Evolutionary conservation across 1,284 basidiomycete genomes (phyloP).

Genomic region (Malassezia psittaci): DNA sequence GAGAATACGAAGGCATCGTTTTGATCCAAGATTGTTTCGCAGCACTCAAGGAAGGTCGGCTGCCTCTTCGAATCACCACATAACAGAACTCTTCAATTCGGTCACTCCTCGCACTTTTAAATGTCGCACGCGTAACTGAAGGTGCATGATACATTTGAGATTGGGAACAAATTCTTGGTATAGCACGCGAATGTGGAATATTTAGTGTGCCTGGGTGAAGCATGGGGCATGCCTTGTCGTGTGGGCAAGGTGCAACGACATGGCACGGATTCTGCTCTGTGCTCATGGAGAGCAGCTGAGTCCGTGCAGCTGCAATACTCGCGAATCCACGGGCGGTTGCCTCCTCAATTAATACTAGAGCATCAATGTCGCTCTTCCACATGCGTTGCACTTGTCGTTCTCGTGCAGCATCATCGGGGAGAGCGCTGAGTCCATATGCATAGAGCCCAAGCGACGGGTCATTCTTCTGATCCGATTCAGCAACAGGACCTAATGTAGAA

Average conservation of each 20-base stretch:
- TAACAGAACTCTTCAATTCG: constrained; percentile 84
- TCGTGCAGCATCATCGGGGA: constrained; percentile 58
- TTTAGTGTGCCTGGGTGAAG: constrained; percentile 43
- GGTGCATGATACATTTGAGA: constrained; percentile 77
- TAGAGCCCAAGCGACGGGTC: constrained; percentile 61
- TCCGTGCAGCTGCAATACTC: constrained; percentile 69
- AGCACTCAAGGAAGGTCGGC: constrained; percentile 53
- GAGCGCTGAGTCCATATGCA: constrained; percentile 70
- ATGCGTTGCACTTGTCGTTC: constrained; percentile 66
- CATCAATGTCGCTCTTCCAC: constrained; percentile 71
- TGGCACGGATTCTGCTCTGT: constrained; percentile 50
- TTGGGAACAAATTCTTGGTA: constrained; percentile 62
- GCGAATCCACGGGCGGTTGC: constrained; percentile 68
- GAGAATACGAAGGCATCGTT: neutral
- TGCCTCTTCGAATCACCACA: constrained; percentile 71
- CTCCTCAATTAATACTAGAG: constrained; percentile 67
- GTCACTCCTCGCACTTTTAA: constrained; percentile 69
- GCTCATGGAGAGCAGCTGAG: constrained; percentile 64
- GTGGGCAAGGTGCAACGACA: constrained; percentile 73
- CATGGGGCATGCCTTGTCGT: constrained; percentile 73
- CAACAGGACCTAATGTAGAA: neutral
- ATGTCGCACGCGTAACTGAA: constrained; percentile 70
- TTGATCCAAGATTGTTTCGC: constrained; percentile 6
- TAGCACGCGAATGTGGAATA: constrained; percentile 42
- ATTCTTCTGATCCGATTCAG: neutral